A percentile compares a stretch with the other conserved stretches of the same genome.
Conservation (phyloP, 176 grass and related monocot genomes). For the Oryza glaberrima region DNA sequence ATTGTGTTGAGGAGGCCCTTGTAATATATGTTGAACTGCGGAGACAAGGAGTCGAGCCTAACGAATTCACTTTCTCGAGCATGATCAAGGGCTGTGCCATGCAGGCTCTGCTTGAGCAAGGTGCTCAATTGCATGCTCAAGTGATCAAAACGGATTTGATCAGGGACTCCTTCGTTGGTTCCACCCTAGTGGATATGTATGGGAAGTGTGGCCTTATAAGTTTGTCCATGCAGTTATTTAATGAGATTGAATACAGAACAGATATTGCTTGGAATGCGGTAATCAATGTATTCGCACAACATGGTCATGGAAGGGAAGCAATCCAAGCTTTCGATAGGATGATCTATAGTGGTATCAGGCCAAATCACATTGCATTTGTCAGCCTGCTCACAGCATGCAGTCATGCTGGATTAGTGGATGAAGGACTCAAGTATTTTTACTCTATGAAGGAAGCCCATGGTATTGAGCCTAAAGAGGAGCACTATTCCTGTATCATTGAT, state of each 20-base stretch:
- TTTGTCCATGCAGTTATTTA: slow-evolving; percentile 56
- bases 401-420: slow-evolving; percentile 67
- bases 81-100: slow-evolving; percentile 70
- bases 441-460: slow-evolving; percentile 57
- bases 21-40: slow-evolving; percentile 40
- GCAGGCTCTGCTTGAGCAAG: slow-evolving; percentile 62
- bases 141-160: slow-evolving; percentile 58
- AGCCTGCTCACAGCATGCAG: slow-evolving; percentile 67
- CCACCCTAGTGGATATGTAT: slow-evolving; percentile 69
- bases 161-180: slow-evolving; percentile 49
- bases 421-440: slow-evolving; percentile 60
- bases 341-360: slow-evolving; percentile 49
- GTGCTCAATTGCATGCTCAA: slow-evolving; percentile 60
- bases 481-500: slow-evolving; percentile 75
- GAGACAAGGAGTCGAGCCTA: slow-evolving; percentile 50
- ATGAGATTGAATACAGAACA: slow-evolving; percentile 47
- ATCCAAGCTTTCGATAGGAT: slow-evolving; percentile 54
- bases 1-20: slow-evolving; percentile 50
- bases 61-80: slow-evolving; percentile 73
- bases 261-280: slow-evolving; percentile 58
- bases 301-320: slow-evolving; percentile 59
- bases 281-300: slow-evolving; percentile 55
- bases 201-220: slow-evolving; percentile 62
- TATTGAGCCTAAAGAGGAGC: slow-evolving; percentile 60
- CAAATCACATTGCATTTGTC: slow-evolving; percentile 70